phyloP scores from a whole-genome alignment of 2,329 filamentous ascomycete species.

The Venturia aucupariae region DNA sequence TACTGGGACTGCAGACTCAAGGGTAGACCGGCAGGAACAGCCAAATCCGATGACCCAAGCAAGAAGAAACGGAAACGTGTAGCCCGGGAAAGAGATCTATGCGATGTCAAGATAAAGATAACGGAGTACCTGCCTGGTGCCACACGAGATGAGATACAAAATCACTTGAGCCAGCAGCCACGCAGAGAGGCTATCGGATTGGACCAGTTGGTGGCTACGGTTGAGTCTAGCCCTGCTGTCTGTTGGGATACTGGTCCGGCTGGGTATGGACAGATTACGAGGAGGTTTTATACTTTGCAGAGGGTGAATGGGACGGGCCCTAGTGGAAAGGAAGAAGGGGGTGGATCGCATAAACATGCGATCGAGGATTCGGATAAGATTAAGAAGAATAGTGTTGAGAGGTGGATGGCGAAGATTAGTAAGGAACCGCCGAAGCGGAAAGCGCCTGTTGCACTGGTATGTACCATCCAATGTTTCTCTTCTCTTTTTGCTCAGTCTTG shows the following conservation, averaged over 20 bases:
- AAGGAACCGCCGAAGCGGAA: not conserved
- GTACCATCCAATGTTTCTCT: not conserved
- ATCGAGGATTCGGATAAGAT: slow-evolving; percentile 67
- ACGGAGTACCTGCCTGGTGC: slow-evolving; percentile 63
- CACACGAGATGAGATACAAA: slow-evolving; percentile 26
- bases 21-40: slow-evolving; percentile 67
- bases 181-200: not conserved
- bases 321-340: slow-evolving; percentile 61
- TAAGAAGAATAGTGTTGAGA: slow-evolving; percentile 70
- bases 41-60: slow-evolving; percentile 68
- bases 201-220: not conserved
- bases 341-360: slow-evolving; percentile 65
- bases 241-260: not conserved
- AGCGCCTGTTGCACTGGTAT: not conserved
- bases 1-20: slow-evolving; percentile 82
- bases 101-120: slow-evolving; percentile 80
- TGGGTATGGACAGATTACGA: slow-evolving; percentile 8
- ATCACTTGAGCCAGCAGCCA: slow-evolving; percentile 19
- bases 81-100: slow-evolving; percentile 67
- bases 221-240: not conserved
- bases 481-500: not conserved
- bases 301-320: slow-evolving; percentile 68
- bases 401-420: slow-evolving; percentile 45
- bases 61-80: slow-evolving; percentile 75
- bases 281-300: slow-evolving; percentile 57